A percentile compares a stretch with the other conserved stretches of the same genome.
phyloP scores from a whole-genome alignment of 192 early-diverging fungal species.

The Podila epigama region DNA sequence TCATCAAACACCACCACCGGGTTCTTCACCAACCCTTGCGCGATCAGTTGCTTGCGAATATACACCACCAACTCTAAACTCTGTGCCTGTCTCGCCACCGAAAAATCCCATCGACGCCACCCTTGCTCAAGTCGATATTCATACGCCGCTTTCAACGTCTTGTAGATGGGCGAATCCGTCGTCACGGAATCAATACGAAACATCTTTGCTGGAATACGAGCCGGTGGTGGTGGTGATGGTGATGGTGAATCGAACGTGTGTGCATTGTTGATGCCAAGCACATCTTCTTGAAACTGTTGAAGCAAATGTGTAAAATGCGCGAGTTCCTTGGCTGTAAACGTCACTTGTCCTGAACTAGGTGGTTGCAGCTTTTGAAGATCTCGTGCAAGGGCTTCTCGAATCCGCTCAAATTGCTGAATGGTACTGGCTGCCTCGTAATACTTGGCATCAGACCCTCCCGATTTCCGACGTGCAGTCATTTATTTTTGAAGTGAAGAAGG shows the following conservation, averaged over 20 bases:
- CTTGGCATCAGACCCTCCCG: constrained; percentile 19
- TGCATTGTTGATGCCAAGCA: constrained; percentile 41
- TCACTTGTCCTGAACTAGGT: constrained; percentile 21
- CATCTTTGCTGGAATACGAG: constrained; percentile 54
- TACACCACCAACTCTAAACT: constrained; percentile 48
- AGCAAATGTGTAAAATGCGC: constrained; percentile 50
- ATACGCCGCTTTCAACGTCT: constrained; percentile 53
- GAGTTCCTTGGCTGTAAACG: constrained; percentile 51
- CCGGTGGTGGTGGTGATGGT: constrained; percentile 11
- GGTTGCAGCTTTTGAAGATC: constrained; percentile 41
- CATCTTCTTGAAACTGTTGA: constrained; percentile 61
- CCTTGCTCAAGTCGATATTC: constrained; percentile 44
- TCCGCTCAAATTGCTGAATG: constrained; percentile 48
- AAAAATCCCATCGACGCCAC: constrained; percentile 53
- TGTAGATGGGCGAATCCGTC: constrained; percentile 38
- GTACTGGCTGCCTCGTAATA: constrained; percentile 52
- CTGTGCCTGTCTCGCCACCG: constrained; percentile 22
- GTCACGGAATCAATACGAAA: constrained; percentile 51
- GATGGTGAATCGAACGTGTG: neutral
- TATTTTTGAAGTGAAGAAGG: too few species aligned
- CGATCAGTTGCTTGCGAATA: constrained; percentile 42
- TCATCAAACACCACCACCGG: constrained; percentile 49
- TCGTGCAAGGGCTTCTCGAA: constrained; percentile 24
- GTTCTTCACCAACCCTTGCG: constrained; percentile 25
- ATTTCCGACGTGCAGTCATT: constrained; percentile 33